Percentiles rank a stretch among this genome's conserved stretches.
These are phyloP conservation scores for Scytalidium lignicola DNA, from an alignment of 2,329 filamentous ascomycete genomes.

Conservation along the genomic window DNA sequence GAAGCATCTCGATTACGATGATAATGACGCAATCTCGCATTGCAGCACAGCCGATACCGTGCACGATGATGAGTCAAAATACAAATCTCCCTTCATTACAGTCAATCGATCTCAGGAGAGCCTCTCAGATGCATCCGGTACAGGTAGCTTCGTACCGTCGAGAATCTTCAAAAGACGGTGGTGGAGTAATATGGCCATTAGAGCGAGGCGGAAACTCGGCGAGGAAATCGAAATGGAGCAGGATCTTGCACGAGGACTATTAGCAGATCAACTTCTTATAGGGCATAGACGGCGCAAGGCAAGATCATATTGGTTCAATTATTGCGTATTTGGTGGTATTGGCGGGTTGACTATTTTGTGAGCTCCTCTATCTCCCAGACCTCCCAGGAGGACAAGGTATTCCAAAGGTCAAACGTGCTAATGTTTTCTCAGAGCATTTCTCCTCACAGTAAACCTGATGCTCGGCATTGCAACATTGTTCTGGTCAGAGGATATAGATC, in stretches of 20 bases:
- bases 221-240: not conserved
- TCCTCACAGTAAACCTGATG: slow-evolving; percentile 29
- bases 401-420: not conserved
- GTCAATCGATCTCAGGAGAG: not conserved
- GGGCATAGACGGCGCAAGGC: slow-evolving; percentile 2
- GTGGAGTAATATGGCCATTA: not conserved
- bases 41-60: not conserved
- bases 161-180: not conserved
- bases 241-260: not conserved
- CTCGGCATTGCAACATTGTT: slow-evolving; percentile 28
- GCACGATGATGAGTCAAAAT: not conserved
- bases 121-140: not conserved
- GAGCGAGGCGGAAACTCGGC: not conserved
- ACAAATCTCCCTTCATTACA: not conserved
- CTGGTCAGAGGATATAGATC: slow-evolving; percentile 23
- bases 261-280: not conserved
- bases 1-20: not conserved
- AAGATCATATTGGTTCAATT: slow-evolving; percentile 20
- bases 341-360: slow-evolving; percentile 32
- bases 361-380: slow-evolving; percentile 10
- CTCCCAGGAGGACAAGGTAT: slow-evolving; percentile 2
- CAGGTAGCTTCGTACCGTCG: not conserved
- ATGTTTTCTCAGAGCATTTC: slow-evolving; percentile 20
- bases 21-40: not conserved
- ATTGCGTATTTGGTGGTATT: slow-evolving; percentile 31